Evolutionary conservation across 1,284 basidiomycete species (phyloP).

Genomic region (Austropuccinia psidii): DNA sequence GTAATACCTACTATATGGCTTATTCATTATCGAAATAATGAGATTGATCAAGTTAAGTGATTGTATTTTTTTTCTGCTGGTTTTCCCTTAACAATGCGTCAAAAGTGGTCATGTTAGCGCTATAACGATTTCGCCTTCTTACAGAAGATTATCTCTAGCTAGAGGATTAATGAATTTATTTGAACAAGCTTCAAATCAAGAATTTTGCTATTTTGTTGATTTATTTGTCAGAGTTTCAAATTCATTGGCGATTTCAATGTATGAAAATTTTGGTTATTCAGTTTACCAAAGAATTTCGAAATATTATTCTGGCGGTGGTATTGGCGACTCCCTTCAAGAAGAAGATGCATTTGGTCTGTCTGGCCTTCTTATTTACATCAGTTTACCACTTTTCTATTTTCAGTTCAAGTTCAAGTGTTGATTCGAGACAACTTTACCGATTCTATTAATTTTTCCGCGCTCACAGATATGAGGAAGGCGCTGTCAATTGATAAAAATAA

Average conservation of each 20-base stretch:
- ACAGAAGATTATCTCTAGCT: slow-evolving; percentile 21
- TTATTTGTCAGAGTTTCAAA: slow-evolving; percentile 30
- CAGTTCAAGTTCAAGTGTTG: too few species aligned
- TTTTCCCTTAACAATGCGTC: background rate
- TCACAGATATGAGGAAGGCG: slow-evolving; percentile 30
- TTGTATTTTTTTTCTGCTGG: background rate
- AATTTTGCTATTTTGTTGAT: slow-evolving; percentile 28
- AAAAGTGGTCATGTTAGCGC: slow-evolving; percentile 29
- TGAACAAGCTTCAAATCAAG: slow-evolving; percentile 27
- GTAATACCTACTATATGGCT: too few species aligned
- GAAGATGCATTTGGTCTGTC: slow-evolving; percentile 37
- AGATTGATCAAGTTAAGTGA: too few species aligned
- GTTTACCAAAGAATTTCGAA: slow-evolving; percentile 28
- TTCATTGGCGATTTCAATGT: slow-evolving; percentile 23
- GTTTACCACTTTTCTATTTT: background rate
- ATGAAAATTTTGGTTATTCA: slow-evolving; percentile 32
- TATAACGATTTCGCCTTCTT: slow-evolving; percentile 28
- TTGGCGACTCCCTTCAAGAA: background rate
- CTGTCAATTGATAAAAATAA: slow-evolving; percentile 20
- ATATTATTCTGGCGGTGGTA: slow-evolving; percentile 23
- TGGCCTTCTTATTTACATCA: background rate
- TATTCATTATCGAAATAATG: too few species aligned
- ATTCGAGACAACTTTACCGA: too few species aligned
- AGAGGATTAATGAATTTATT: slow-evolving; percentile 25
- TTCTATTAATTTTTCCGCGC: too few species aligned